Percentiles rank a stretch among this genome's conserved stretches.
Conservation (phyloP, 352 stramenopile genomes). For the Globisporangium yorkense region DNA sequence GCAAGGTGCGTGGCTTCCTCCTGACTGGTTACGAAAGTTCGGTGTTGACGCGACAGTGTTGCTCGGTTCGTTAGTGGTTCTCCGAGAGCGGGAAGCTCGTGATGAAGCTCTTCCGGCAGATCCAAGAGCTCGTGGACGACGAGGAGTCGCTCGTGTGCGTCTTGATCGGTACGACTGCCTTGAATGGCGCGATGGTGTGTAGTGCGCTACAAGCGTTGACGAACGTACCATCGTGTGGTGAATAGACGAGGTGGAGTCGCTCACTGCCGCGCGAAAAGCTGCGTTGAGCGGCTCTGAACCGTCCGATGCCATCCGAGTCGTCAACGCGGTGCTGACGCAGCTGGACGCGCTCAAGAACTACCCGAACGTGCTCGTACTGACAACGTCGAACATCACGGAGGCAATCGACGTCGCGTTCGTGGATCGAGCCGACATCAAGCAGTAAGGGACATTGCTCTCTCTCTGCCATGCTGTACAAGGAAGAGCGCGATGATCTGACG, state of each 20-base stretch:
- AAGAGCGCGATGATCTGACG: no score
- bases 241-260: constrained; percentile 90
- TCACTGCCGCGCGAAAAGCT: constrained; percentile 77
- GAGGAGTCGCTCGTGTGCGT: constrained; percentile 87
- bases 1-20: constrained; percentile 37
- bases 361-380: constrained; percentile 91
- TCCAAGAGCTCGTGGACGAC: constrained; percentile 88
- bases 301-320: constrained; percentile 88
- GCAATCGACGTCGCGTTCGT: constrained; percentile 91
- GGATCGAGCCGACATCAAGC: constrained; percentile 90
- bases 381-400: constrained; percentile 91
- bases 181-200: neutral
- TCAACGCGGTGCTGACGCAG: constrained; percentile 90
- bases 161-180: constrained; percentile 61
- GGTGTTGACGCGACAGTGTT: neutral
- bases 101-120: constrained; percentile 88
- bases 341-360: constrained; percentile 79
- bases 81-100: constrained; percentile 93
- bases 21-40: neutral
- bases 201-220: neutral
- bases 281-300: constrained; percentile 75
- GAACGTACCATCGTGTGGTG: neutral
- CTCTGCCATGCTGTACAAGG: no score
- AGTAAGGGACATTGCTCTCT: constrained; percentile 36
- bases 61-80: constrained; percentile 75